Evolutionary conservation across 305 asterid species (phyloP), one percentile per base, ranked within the genome.

Genomic region (Fraxinus nigra): DNA sequence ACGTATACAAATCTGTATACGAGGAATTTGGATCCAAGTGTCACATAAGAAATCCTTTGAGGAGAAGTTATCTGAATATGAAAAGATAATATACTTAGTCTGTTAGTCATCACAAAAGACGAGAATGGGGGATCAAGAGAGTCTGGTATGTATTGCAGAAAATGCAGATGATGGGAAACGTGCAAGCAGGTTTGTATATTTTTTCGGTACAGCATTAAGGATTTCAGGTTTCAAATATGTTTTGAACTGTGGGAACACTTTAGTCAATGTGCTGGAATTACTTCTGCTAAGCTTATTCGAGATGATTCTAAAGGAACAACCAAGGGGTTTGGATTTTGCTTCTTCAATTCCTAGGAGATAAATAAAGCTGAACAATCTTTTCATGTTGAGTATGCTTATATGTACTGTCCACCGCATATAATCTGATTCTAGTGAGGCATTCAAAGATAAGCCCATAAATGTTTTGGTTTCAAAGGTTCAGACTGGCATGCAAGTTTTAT

Each of bases 301-400:
- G 26, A 86, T 83, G 97, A 95, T 83, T 94, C 91, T 37, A 92
- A 90, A 85, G 97, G 95, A 82, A 70, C 89, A 37, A 90, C 94
- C 86, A 93, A 88, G 85, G 98, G 98, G 81, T 93, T 93, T 86
- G 98, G 98, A 81, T 93, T 95, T 78, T 95, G 97, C 92, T 95
- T 90, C 90, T 89, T 97, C 75, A 86, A 84, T 8, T 92, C 93
- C n/a, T 93, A 89, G 82, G 97, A 92, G 88, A 98, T 97, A 56
- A 81, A 37, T 76, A 89, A 79, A 75, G 97, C 97, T 43, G 93
- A 92, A 51, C 84, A 81, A 81, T 81, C 90, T 74, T 87, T 86
- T 46, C 93, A 89, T 79, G 98, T 98, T 92, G 78, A 84, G 92
- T 78, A 72, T 69, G 34, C 79, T 61, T 80, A 70, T 61, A 22